Percentiles rank a stretch among this genome's conserved stretches.
Evolutionary conservation across 2,329 filamentous ascomycete genomes (phyloP).

Genomic region (Scedosporium aurantiacum): DNA sequence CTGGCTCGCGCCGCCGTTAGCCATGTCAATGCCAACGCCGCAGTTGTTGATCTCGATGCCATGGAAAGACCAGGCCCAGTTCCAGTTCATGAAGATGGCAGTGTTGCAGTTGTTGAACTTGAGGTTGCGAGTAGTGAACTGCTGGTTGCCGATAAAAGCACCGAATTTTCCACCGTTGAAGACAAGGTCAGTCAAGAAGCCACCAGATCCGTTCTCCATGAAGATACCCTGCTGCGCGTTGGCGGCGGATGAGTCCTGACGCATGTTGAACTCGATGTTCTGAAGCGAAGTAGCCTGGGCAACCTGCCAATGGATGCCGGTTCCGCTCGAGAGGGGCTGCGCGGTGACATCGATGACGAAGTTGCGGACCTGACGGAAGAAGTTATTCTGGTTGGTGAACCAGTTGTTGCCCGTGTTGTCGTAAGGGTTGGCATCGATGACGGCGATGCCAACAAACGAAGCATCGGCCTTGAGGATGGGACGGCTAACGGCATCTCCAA

Average conservation of each 20-base stretch:
- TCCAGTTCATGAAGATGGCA: constrained; percentile 83
- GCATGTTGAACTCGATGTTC: constrained; percentile 75
- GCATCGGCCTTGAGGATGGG: constrained; percentile 46
- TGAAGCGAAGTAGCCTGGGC: constrained; percentile 73
- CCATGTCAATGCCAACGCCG: constrained; percentile 69
- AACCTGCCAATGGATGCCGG: constrained; percentile 76
- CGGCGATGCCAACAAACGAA: constrained; percentile 73
- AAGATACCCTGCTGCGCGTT: constrained; percentile 70
- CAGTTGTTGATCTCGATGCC: constrained; percentile 54
- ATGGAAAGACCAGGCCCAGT: constrained; percentile 79
- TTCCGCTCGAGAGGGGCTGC: constrained; percentile 48
- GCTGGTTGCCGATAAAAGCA: constrained; percentile 73
- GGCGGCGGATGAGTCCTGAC: constrained; percentile 47
- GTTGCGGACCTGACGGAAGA: constrained; percentile 74
- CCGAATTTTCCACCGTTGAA: constrained; percentile 76
- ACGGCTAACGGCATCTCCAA: constrained; percentile 54
- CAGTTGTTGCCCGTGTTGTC: constrained; percentile 55
- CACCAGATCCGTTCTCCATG: constrained; percentile 76
- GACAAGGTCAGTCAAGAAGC: constrained; percentile 70
- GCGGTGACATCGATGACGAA: constrained; percentile 66
- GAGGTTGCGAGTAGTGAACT: constrained; percentile 76
- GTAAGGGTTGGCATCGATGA: constrained; percentile 86
- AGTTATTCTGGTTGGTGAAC: constrained; percentile 75
- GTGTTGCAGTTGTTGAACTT: constrained; percentile 75
- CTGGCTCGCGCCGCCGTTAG: constrained; percentile 49